Evolutionary conservation across 2,329 filamentous ascomycete species (phyloP).

Genomic region (Aspergillus thermomutatus): DNA sequence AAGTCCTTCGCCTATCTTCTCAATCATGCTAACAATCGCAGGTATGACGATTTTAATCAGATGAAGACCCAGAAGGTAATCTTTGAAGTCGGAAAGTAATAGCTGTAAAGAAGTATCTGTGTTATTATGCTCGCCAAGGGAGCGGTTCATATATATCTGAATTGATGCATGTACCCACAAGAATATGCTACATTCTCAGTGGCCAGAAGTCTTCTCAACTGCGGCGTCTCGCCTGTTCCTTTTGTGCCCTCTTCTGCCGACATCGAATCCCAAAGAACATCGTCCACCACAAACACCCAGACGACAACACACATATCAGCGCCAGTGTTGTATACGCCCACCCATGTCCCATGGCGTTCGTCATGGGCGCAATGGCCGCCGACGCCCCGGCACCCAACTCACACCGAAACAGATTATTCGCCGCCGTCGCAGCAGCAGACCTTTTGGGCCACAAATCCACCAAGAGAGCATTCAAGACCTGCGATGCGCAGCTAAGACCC

Average conservation of each 20-base stretch:
- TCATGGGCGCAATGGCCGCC: conserved; percentile 40
- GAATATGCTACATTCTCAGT: background rate
- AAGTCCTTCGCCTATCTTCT: conserved; percentile 5
- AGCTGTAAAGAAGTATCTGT: background rate
- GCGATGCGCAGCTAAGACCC: conserved; percentile 33
- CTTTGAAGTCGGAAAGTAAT: conserved; percentile 46
- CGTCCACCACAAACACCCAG: background rate
- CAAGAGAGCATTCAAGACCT: conserved; percentile 44
- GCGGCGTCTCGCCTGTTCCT: background rate
- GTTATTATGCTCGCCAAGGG: background rate
- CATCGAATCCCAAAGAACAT: background rate
- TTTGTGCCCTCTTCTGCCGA: background rate
- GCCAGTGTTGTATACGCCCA: conserved; percentile 42
- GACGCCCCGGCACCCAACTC: conserved; percentile 37
- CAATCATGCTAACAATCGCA: background rate
- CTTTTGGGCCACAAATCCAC: conserved; percentile 39
- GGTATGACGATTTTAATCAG: conserved; percentile 67
- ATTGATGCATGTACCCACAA: background rate
- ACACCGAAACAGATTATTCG: conserved; percentile 41
- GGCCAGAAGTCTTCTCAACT: background rate
- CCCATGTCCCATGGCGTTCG: conserved; percentile 35
- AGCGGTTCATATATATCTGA: background rate
- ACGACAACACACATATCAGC: conserved; percentile 17
- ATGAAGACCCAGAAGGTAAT: conserved; percentile 70
- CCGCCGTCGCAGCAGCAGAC: conserved; percentile 39